Conservation (phyloP, 495 filamentous ascomycete genomes). For the Pyrenopolyporus hunteri region DNA sequence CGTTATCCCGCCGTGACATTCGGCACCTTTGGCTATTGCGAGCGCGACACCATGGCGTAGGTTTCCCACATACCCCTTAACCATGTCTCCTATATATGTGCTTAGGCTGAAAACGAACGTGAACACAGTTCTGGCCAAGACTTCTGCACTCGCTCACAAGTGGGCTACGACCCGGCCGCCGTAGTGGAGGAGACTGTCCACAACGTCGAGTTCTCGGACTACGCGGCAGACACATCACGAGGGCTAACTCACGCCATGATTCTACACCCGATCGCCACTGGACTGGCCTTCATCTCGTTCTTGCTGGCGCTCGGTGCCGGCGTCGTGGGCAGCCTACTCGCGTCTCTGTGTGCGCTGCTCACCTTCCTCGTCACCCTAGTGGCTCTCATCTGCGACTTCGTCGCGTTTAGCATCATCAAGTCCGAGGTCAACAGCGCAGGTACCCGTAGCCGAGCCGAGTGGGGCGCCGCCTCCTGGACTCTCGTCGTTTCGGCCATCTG, state of each 20-base stretch:
- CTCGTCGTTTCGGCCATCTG: slow-evolving; percentile 56
- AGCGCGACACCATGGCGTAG: slow-evolving; percentile 44
- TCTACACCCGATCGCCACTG: slow-evolving; percentile 65
- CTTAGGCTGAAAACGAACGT: slow-evolving; percentile 20
- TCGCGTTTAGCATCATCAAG: slow-evolving; percentile 58
- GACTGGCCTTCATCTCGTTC: slow-evolving; percentile 64
- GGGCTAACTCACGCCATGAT: slow-evolving; percentile 62
- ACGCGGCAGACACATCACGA: slow-evolving; percentile 50
- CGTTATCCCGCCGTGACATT: slow-evolving; percentile 52
- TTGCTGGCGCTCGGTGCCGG: slow-evolving; percentile 59
- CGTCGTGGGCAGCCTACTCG: slow-evolving; percentile 58
- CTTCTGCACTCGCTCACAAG: slow-evolving; percentile 49
- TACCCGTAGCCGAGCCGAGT: slow-evolving; percentile 48
- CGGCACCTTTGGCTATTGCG: slow-evolving; percentile 65
- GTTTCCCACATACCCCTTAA: slow-evolving; percentile 7
- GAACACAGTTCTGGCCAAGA: slow-evolving; percentile 44
- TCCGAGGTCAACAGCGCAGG: slow-evolving; percentile 54
- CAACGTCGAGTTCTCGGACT: slow-evolving; percentile 49
- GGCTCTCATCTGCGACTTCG: slow-evolving; percentile 62
- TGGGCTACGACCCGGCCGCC: slow-evolving; percentile 60
- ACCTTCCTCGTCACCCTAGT: slow-evolving; percentile 63
- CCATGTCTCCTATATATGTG: not conserved
- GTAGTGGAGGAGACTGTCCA: slow-evolving; percentile 47
- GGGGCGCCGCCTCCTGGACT: slow-evolving; percentile 58
- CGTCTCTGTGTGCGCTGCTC: slow-evolving; percentile 52